Evolutionary conservation across 371 early-diverging fungal species (phyloP).

Genomic region (Sporodiniella umbellata): DNA sequence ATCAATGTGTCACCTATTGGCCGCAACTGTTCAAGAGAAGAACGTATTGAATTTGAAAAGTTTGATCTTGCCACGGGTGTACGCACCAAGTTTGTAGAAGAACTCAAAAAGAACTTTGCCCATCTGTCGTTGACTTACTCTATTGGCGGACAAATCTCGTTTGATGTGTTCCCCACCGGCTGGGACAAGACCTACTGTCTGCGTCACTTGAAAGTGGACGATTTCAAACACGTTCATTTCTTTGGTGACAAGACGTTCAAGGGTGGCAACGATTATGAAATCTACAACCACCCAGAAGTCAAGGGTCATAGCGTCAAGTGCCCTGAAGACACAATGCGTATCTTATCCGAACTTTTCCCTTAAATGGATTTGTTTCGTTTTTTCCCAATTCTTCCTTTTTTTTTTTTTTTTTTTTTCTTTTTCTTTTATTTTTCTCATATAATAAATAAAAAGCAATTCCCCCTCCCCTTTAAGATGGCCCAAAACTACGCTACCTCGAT

Average conservation of each 20-base stretch:
- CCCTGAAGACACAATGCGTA: conserved; percentile 91
- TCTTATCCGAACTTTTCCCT: conserved; percentile 83
- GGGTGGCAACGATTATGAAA: conserved; percentile 99
- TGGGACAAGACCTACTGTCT: conserved; percentile 99
- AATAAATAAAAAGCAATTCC: too few species aligned
- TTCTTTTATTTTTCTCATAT: too few species aligned
- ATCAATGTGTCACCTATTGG: conserved; percentile 99
- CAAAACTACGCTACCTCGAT: conserved; percentile 38
- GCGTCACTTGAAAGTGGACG: conserved; percentile 84
- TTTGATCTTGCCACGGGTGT: conserved; percentile 86
- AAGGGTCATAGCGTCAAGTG: conserved; percentile 87
- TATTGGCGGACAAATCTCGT: conserved; percentile 99
- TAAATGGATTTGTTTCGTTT: not conserved
- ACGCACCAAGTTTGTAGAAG: conserved; percentile 86
- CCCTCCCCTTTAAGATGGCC: conserved; percentile 16
- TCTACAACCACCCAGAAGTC: conserved; percentile 83
- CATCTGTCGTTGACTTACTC: conserved; percentile 92
- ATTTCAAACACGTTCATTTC: conserved; percentile 94
- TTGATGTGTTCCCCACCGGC: conserved; percentile 99
- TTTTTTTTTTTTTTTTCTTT: conserved; percentile 10
- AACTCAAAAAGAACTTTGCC: conserved; percentile 83
- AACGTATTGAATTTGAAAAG: conserved; percentile 93
- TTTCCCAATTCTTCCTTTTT: not conserved
- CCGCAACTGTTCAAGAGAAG: conserved; percentile 92
- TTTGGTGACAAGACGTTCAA: conserved; percentile 99